Conservation (phyloP, 345 rosid species). For the Gossypium thurberi region DNA sequence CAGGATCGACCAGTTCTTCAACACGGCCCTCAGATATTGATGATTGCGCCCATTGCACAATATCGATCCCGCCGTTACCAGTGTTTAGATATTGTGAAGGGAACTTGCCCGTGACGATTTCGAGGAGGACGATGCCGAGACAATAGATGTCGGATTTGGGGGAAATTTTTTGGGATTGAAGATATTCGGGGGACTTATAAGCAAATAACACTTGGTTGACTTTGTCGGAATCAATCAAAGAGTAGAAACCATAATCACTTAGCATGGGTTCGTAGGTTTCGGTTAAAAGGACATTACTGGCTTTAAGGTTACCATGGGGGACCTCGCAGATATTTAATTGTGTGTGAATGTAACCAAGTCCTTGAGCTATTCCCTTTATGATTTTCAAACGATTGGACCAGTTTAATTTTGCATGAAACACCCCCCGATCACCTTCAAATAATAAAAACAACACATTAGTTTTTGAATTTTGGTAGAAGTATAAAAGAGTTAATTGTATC, state of each 20-base stretch:
- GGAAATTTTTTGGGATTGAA: slow-evolving; percentile 33
- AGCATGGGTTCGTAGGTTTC: slow-evolving; percentile 49
- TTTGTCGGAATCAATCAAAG: slow-evolving; percentile 31
- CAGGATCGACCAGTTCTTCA: slow-evolving; percentile 59
- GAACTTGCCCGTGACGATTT: slow-evolving; percentile 65
- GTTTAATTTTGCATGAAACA: slow-evolving; percentile 41
- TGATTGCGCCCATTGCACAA: slow-evolving; percentile 49
- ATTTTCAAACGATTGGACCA: slow-evolving; percentile 65
- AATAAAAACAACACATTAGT: background rate
- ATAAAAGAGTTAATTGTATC: no score
- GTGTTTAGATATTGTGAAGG: slow-evolving; percentile 62
- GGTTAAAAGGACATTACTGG: slow-evolving; percentile 62
- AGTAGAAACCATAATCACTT: slow-evolving; percentile 57
- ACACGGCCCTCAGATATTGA: slow-evolving; percentile 33
- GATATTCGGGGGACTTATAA: slow-evolving; percentile 54
- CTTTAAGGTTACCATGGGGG: slow-evolving; percentile 85
- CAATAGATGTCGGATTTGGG: slow-evolving; percentile 77
- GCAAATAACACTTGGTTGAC: slow-evolving; percentile 46
- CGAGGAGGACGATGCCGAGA: slow-evolving; percentile 64
- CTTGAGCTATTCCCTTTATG: slow-evolving; percentile 41
- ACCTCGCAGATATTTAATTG: slow-evolving; percentile 45
- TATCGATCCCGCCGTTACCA: slow-evolving; percentile 54
- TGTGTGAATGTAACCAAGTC: slow-evolving; percentile 44
- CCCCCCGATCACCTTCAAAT: slow-evolving; percentile 47
- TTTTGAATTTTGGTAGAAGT: no score